Base-by-base conservation (phyloP, 1,284 basidiomycete species). In the Fomitopsis schrenkii region DNA sequence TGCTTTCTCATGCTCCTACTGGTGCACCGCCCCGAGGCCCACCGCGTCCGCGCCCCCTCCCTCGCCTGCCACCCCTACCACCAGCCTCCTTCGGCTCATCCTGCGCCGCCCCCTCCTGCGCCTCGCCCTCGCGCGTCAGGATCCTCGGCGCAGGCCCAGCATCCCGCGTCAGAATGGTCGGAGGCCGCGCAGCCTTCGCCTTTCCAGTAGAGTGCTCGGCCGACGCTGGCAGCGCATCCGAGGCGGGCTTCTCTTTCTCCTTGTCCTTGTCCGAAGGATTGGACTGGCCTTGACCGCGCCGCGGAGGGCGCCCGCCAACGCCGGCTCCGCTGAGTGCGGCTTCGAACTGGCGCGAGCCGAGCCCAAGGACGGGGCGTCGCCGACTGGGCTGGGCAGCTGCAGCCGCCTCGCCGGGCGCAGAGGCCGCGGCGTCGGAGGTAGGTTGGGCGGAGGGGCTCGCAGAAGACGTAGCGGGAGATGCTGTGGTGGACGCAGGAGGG, bases 331-430 rank as follows among this genome's bases (percentile, higher is more conserved):
- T 87, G 40, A 89, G 73, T 1, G 87, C 87, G 0, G 83, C 86
- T 66, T 88, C 86, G 60, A 89, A 85, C 55, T 87, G 84, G 26
- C 87, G 78, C n/a, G 82, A 83, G 0, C 79, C 85, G 12, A 86
- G 66, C 0, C 84, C 84, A 33, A 89, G 72, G 26, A 85, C 75
- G 3, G 86, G 86, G 6, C 87, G 81, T 8, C 83, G 80, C 46
- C 82, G 80, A 1, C 74, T 59, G 26, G 64, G 63, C 10, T 68
- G 50, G 3, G 64, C 62, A 17, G 57, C 46, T 8, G 67, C 28
- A 2, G 50, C 54, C 17, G 59, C 53, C n/a, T 57, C 54, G 8
- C 50, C 54, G 22, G 64, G 55, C 2, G 67, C n/a, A 45, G 58
- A 42, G 1, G 56, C 57, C 8, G 68, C 44, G 1, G 38, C 55